These are phyloP conservation scores for Lagerstroemia speciosa DNA, from an alignment of 345 rosid genomes.

Conservation along the genomic window DNA sequence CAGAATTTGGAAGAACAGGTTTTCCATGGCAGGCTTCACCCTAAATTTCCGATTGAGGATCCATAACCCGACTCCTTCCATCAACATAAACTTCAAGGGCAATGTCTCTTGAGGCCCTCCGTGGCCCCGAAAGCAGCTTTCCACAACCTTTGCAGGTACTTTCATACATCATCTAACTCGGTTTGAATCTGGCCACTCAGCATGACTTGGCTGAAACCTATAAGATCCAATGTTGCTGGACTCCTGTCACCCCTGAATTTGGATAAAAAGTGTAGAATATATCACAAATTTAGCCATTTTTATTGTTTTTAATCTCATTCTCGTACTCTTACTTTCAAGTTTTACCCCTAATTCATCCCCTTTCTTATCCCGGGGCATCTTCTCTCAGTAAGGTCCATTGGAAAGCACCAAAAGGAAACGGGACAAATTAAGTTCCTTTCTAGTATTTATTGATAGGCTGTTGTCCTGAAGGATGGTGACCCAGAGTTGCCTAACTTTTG, in stretches of 20 bases:
- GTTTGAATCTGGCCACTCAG: background rate
- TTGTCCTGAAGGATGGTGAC: background rate
- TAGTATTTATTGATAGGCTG: background rate
- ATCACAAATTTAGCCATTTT: too few relatives aligned
- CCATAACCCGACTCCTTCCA: background rate
- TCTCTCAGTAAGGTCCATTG: background rate
- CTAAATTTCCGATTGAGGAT: background rate
- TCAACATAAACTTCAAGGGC: conserved; percentile 1
- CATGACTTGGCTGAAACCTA: too few relatives aligned
- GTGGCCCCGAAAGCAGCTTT: background rate
- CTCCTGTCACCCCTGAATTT: too few relatives aligned
- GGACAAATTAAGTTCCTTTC: too few relatives aligned
- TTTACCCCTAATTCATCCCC: too few relatives aligned
- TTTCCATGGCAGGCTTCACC: background rate
- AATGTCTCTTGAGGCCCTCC: background rate
- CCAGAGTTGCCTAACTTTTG: background rate
- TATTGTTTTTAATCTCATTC: too few relatives aligned
- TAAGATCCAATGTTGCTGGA: too few relatives aligned
- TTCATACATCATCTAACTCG: background rate
- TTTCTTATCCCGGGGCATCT: background rate
- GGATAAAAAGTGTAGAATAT: too few relatives aligned
- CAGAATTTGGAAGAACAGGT: background rate
- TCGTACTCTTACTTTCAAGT: too few relatives aligned
- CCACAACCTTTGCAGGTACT: background rate
- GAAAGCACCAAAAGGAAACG: background rate